Evolutionary conservation across 164 flowering plant genomes (phyloP).

Genomic region (Litsea cubeba): DNA sequence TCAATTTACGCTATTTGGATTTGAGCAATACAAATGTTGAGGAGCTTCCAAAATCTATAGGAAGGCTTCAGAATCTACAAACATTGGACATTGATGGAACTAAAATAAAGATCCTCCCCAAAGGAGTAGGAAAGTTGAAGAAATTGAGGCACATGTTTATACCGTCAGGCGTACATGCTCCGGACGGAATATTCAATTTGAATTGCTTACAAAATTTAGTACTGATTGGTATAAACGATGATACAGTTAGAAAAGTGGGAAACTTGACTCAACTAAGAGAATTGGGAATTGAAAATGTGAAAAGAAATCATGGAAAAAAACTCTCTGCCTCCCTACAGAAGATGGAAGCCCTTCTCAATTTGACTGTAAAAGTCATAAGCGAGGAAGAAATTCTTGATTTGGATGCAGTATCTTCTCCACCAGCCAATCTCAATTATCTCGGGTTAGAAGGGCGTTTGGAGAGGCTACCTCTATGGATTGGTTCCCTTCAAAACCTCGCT

Average conservation of each 20-base stretch:
- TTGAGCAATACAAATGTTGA: background rate
- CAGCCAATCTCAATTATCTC: constrained; percentile 25
- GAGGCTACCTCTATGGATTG: constrained; percentile 29
- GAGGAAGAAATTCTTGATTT: constrained; percentile 1
- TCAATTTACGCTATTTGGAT: background rate
- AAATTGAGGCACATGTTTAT: background rate
- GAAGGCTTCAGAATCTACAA: constrained; percentile 1
- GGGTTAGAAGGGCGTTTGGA: constrained; percentile 21
- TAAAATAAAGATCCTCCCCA: background rate
- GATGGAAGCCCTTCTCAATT: background rate
- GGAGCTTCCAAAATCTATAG: background rate
- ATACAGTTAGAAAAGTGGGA: background rate
- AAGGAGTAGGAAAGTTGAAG: background rate
- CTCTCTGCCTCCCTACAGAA: background rate
- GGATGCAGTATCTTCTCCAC: constrained; percentile 2
- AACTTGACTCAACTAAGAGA: background rate
- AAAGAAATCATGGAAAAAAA: background rate
- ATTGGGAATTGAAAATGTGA: background rate
- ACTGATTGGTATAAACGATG: background rate
- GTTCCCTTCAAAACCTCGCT: constrained; percentile 19
- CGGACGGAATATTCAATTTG: background rate
- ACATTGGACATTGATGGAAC: background rate
- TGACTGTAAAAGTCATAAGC: background rate
- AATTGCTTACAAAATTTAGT: background rate
- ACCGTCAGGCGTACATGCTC: background rate